Evolutionary conservation across 345 rosid species (phyloP), one percentile per base, ranked within the genome.

Genomic region (Salix arbutifolia): DNA sequence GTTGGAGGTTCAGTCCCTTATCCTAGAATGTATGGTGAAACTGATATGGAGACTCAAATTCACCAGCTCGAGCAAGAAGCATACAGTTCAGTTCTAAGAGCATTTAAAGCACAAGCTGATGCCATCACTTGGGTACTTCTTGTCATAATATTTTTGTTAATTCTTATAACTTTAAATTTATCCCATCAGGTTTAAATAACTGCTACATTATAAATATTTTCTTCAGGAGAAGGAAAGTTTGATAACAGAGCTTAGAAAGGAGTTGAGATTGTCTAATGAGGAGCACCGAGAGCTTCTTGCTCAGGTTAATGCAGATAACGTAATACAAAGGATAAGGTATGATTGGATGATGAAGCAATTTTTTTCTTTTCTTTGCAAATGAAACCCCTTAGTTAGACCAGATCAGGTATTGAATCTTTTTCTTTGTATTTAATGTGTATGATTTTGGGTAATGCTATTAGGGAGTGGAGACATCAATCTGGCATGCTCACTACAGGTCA

Each of bases 91-190:
- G 85, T 91, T 85, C 83, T 94, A 52, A 88, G 95, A 85, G 98
- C 97, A 67, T 91, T 94, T 89, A 91, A 90, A 88, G 98, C 97
- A 42, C 98, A 94, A 82, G 91, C 92, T 82, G 98, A 94, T 87
- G 98, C 95, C 71, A 91, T 94, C 78, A 83, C 98, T 78, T 94
- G 98, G 98, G 98, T 91, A 90, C 75, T 48, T 73, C 61, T n/a
- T 76, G 61, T 46, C 19, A 64, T 73, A 50, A 74, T 38, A 1
- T 13, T 60, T 78, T 73, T 17, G 46, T 77, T 77, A 18, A 70
- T 65, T 35, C 52, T 73, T 50, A 70, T 81, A 74, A 73, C 80
- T n/a, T 9, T 71, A 69, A 77, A 76, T 78, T 79, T 77, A 69
- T 65, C 81, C 77, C 44, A 72, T 81, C 84, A 77, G 77, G 70